Evolutionary conservation across 768 basidiomycete species (phyloP), one percentile per base, ranked within the genome.

Genomic region (Tremella fuciformis): DNA sequence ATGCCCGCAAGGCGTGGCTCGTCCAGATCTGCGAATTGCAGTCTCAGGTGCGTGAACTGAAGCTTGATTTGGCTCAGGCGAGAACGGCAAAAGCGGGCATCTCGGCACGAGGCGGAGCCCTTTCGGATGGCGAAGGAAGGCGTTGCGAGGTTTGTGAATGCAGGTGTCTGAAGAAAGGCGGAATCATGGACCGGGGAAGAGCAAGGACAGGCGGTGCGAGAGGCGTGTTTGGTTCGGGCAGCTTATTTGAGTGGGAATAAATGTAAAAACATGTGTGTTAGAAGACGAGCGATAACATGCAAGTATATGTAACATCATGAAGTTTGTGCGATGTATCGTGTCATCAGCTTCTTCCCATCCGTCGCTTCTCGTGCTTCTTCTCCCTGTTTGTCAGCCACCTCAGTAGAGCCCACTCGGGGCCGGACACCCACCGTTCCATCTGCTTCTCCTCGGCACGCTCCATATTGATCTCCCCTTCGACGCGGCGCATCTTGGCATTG

Each of bases 361-460:
- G 55, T 46, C 62, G 38, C 57, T 66, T 69, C 48, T 69, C 67
- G 25, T 57, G 53, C 34, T 49, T 29, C 57, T 69, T 69, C 57
- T 69, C 67, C 44, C 67, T 66, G 55, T n/a, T 39, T 34, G 44
- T 39, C 19, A 42, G 29, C 16, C 18, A 41, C 4, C 29, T 34
- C 6, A n/a, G 16, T 15, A 22, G 16, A 41, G 37, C 40, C 16
- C 22, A 15, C 34, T 19, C 18, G 55, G 15, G 16, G 29, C 4
- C 7, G 39, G 26, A 11, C n/a, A 60, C 71, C 62, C 56, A 73
- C 75, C 88, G 83, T 71, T 92, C 87, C 86, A 87, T 85, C 42
- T 84, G 85, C 81, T 96, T 98, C 80, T 97, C 86, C 79, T 98
- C 96, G 19, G 91, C 91, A 53, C 94, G 81, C 80, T 99, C 96